Percentiles rank a stretch among this genome's conserved stretches.
phyloP scores from a whole-genome alignment of 164 flowering plant genomes.

The Annona cherimola region DNA sequence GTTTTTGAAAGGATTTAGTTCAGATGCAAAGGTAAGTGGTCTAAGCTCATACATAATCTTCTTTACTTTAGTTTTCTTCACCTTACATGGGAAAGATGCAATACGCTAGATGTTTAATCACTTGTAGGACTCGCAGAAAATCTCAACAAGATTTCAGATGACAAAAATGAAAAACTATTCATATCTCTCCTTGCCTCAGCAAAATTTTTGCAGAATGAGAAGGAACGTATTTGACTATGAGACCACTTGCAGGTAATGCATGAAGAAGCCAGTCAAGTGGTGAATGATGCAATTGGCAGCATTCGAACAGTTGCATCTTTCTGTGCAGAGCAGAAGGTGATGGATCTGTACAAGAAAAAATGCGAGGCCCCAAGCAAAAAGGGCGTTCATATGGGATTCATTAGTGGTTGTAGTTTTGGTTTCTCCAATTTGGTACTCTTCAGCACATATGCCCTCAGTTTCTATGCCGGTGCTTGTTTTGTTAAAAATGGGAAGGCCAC shows the following conservation, averaged over 20 bases:
- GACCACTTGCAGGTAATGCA: conserved; percentile 14
- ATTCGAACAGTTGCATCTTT: conserved; percentile 24
- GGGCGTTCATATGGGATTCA: conserved; percentile 25
- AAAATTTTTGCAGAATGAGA: neutral
- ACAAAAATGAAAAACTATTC: neutral
- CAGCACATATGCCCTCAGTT: conserved; percentile 14
- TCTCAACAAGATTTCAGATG: neutral
- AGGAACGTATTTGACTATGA: neutral
- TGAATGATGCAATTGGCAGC: conserved; percentile 17
- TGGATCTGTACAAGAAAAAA: conserved; percentile 20
- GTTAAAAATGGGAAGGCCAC: conserved; percentile 9
- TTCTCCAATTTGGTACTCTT: conserved; percentile 21
- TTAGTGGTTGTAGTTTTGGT: conserved; percentile 45
- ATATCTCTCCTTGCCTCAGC: too few species aligned
- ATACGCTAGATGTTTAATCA: too few species aligned
- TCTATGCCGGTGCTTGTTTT: conserved; percentile 15
- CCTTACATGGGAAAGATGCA: neutral
- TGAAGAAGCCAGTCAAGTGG: conserved; percentile 21
- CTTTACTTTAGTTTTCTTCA: neutral
- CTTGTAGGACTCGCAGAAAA: neutral
- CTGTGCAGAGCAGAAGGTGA: conserved; percentile 17
- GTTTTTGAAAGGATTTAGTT: conserved; percentile 30
- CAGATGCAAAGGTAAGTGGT: conserved; percentile 34
- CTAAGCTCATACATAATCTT: neutral
- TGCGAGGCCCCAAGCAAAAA: conserved; percentile 16